Evolutionary conservation across 768 basidiomycete genomes (phyloP).

Genomic region (Brasilioporus rufonigricans): DNA sequence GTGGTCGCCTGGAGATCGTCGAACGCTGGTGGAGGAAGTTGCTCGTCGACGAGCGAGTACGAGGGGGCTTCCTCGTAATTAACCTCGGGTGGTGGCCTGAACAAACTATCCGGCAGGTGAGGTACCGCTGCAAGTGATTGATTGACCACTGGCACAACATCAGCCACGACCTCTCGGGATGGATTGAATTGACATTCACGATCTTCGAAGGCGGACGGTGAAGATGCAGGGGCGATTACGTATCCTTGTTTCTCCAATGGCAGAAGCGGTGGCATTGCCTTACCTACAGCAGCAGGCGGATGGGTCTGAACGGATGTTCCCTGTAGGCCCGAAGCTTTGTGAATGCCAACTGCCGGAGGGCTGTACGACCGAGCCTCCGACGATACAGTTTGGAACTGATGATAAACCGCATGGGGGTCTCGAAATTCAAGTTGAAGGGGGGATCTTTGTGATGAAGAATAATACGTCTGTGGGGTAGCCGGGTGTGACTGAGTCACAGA

Average conservation of each 20-base stretch:
- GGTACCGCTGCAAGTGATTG: background rate
- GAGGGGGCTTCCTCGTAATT: slow-evolving; percentile 20
- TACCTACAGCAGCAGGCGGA: background rate
- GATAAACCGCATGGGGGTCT: background rate
- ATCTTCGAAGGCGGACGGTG: too few relatives aligned
- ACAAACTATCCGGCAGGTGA: background rate
- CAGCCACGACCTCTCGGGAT: too few relatives aligned
- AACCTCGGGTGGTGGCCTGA: background rate
- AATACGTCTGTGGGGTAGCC: background rate
- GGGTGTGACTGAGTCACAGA: background rate
- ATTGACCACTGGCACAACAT: background rate
- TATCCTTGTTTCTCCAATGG: background rate
- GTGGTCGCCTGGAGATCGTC: slow-evolving; percentile 11
- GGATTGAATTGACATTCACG: too few relatives aligned
- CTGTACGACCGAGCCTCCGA: background rate
- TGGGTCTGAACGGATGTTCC: background rate
- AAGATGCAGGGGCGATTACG: too few relatives aligned
- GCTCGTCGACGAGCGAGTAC: slow-evolving; percentile 25
- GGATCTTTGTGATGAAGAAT: background rate
- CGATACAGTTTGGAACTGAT: background rate
- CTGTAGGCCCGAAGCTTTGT: background rate
- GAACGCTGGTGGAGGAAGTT: slow-evolving; percentile 26
- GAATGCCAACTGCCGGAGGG: background rate
- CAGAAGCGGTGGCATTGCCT: background rate
- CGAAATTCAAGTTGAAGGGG: background rate